Evolutionary conservation across 2,329 filamentous ascomycete species (phyloP).

Genomic region (Fusarium beomiforme): DNA sequence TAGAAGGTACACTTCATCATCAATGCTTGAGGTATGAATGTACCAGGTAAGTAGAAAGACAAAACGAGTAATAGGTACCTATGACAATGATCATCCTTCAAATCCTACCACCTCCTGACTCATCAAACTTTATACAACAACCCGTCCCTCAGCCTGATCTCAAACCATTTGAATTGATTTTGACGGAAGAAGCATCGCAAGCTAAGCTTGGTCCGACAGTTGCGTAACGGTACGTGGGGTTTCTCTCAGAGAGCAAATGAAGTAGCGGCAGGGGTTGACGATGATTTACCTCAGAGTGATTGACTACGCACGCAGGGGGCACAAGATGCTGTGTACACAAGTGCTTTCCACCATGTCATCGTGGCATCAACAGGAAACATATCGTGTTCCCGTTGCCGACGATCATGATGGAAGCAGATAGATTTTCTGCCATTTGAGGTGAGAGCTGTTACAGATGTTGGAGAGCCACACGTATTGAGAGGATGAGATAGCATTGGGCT

Average conservation of each 20-base stretch:
- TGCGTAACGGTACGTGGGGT: background rate
- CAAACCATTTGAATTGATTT: background rate
- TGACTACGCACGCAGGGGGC: conserved; percentile 34
- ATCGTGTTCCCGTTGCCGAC: conserved; percentile 23
- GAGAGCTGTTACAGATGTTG: conserved; percentile 24
- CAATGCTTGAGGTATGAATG: background rate
- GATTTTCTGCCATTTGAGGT: conserved; percentile 16
- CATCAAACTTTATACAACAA: background rate
- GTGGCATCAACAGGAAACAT: conserved; percentile 32
- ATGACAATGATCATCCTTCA: conserved; percentile 1
- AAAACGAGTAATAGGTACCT: background rate
- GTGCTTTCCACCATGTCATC: conserved; percentile 9
- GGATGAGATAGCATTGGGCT: conserved; percentile 4
- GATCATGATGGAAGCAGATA: conserved; percentile 20
- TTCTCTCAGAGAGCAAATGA: background rate
- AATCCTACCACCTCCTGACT: background rate
- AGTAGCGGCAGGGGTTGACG: conserved; percentile 1
- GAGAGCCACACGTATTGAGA: background rate
- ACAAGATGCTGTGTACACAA: conserved; percentile 11
- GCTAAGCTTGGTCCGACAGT: conserved; percentile 8
- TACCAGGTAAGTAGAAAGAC: background rate
- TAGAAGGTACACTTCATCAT: no score
- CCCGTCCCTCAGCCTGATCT: background rate
- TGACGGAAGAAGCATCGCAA: conserved; percentile 5
- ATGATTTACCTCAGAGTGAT: conserved; percentile 29